Evolutionary conservation across 2,329 filamentous ascomycete species (phyloP).

Genomic region (Alternaria triticimaculans): DNA sequence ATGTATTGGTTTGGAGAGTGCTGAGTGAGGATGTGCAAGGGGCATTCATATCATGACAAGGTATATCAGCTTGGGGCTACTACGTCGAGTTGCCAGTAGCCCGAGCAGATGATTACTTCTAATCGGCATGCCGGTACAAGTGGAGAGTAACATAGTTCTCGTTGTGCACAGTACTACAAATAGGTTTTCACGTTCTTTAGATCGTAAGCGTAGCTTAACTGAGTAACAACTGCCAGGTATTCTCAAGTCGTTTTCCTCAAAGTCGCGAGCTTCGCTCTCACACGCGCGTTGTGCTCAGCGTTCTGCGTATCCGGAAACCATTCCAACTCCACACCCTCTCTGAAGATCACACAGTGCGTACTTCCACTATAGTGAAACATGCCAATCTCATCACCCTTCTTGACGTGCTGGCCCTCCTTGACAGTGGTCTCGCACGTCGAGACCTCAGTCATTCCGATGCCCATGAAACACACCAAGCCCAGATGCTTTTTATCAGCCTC

Average conservation of each 20-base stretch:
- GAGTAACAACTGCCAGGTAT: no score
- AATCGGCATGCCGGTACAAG: no score
- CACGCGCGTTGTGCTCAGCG: slow-evolving; percentile 45
- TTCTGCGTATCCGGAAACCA: slow-evolving; percentile 33
- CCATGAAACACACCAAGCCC: slow-evolving; percentile 73
- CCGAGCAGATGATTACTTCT: no score
- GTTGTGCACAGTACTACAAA: no score
- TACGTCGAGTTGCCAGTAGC: no score
- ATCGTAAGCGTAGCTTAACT: no score
- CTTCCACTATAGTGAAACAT: slow-evolving; percentile 85
- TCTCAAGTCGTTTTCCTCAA: slow-evolving; percentile 27
- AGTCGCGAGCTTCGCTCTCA: slow-evolving; percentile 45
- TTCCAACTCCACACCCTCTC: slow-evolving; percentile 58
- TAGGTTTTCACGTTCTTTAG: no score
- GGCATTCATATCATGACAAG: no score
- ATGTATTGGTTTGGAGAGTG: no score
- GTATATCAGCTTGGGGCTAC: no score
- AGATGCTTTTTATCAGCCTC: slow-evolving; percentile 72
- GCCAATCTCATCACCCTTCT: slow-evolving; percentile 74
- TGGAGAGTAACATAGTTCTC: no score
- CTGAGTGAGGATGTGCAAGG: no score
- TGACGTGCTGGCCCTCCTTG: slow-evolving; percentile 67
- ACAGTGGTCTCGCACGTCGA: slow-evolving; percentile 75
- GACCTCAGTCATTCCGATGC: slow-evolving; percentile 79
- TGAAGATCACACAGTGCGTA: slow-evolving; percentile 72